Percentiles rank a stretch among this genome's conserved stretches.
Evolutionary conservation across 768 basidiomycete species (phyloP).

Genomic region (Suillus sp.): DNA sequence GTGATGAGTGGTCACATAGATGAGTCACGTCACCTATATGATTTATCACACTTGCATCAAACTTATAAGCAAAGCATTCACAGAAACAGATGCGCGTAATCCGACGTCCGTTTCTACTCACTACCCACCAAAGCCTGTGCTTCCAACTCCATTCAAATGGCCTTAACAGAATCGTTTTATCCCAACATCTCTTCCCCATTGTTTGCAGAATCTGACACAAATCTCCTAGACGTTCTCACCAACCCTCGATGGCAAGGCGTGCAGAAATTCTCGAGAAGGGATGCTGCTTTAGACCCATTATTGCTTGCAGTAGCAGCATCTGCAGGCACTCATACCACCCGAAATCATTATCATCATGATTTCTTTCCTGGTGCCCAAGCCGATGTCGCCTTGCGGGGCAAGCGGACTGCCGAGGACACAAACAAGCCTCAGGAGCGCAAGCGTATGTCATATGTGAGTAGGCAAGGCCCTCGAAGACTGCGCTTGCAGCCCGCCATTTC

Average conservation of each 20-base stretch:
- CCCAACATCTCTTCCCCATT: conserved; percentile 31
- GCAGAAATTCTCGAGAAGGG: conserved; percentile 52
- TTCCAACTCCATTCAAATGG: conserved; percentile 21
- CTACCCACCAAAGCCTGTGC: not conserved
- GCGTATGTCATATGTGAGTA: conserved; percentile 65
- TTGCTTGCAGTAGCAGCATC: conserved; percentile 76
- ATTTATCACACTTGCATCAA: conserved; percentile 7
- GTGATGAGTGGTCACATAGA: not conserved
- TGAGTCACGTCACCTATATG: not conserved
- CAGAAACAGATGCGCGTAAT: conserved; percentile 4
- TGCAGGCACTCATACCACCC: conserved; percentile 75
- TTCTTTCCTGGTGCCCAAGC: conserved; percentile 53
- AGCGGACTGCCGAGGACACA: conserved; percentile 48
- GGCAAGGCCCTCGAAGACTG: conserved; percentile 71
- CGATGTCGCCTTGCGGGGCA: conserved; percentile 47
- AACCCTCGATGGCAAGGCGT: conserved; percentile 48
- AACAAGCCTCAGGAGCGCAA: conserved; percentile 42
- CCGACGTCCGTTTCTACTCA: not conserved
- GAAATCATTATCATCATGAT: conserved; percentile 86
- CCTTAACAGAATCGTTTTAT: conserved; percentile 29
- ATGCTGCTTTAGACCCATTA: conserved; percentile 77
- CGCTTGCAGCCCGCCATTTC: conserved; percentile 39
- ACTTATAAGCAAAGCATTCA: conserved; percentile 13
- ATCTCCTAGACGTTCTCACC: conserved; percentile 67
- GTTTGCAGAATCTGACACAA: conserved; percentile 49